A percentile compares a stretch with the other conserved stretches of the same genome.
Conservation (phyloP, 352 stramenopile genomes). For the Phytophthora boehmeriae region DNA sequence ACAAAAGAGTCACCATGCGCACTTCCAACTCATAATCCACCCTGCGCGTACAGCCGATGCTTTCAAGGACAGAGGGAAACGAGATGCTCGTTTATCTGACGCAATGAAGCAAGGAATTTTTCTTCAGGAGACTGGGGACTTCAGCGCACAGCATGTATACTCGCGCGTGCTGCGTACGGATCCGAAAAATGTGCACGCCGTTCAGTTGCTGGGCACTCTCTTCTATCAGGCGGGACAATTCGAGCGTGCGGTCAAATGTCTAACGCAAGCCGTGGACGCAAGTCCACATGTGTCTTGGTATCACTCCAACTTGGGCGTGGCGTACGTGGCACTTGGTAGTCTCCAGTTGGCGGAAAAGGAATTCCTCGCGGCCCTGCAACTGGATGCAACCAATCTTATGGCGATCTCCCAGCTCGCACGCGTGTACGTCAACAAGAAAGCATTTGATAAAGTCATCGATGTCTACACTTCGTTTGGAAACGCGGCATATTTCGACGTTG, state of each 20-base stretch:
- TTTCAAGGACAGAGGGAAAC: constrained; percentile 5
- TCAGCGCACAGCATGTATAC: constrained; percentile 46
- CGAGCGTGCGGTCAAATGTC: constrained; percentile 16
- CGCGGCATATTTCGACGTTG: constrained; percentile 7
- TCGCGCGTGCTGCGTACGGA: constrained; percentile 35
- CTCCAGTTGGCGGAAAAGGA: constrained; percentile 21
- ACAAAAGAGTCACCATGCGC: constrained; percentile 4
- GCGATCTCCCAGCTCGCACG: constrained; percentile 26
- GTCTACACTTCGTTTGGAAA: constrained; percentile 34
- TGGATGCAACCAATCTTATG: constrained; percentile 22
- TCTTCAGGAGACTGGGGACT: constrained; percentile 33
- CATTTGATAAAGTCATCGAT: constrained; percentile 28
- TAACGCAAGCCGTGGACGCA: constrained; percentile 23
- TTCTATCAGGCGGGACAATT: constrained; percentile 28
- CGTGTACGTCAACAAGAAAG: constrained; percentile 23
- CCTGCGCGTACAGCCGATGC: constrained; percentile 14
- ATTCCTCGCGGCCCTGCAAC: constrained; percentile 18
- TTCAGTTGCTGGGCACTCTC: constrained; percentile 56
- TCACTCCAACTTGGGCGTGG: constrained; percentile 35
- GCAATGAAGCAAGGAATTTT: constrained; percentile 31
- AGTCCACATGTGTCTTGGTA: constrained; percentile 38
- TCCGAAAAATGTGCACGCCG: constrained; percentile 38
- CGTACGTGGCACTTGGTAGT: constrained; percentile 17
- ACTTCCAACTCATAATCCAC: constrained; percentile 55
- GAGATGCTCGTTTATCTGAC: constrained; percentile 12